A percentile compares a stretch with the other conserved stretches of the same genome.
These are phyloP conservation scores for Coleophoma eucalyptorum DNA, from an alignment of 2,329 filamentous ascomycete species.

Conservation along the genomic window DNA sequence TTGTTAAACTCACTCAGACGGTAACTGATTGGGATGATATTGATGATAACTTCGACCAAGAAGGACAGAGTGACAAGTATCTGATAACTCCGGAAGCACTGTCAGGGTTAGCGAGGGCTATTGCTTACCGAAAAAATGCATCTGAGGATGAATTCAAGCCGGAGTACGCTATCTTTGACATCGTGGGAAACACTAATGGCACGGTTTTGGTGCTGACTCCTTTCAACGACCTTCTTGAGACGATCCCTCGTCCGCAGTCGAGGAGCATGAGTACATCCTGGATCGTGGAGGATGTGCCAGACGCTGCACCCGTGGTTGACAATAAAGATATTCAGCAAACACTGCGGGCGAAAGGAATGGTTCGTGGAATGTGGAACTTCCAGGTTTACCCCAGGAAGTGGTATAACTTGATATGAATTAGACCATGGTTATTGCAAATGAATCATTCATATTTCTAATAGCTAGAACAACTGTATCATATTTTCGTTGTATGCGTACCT, in stretches of 20 bases:
- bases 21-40: background rate
- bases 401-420: background rate
- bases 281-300: background rate
- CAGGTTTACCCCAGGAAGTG: background rate
- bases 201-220: constrained; percentile 1
- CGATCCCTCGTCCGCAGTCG: background rate
- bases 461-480: too few relatives aligned
- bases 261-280: background rate
- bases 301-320: background rate
- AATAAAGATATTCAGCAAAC: background rate
- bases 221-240: background rate
- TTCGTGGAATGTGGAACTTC: background rate
- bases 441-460: too few relatives aligned
- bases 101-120: background rate
- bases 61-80: background rate
- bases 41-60: background rate
- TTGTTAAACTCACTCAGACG: background rate
- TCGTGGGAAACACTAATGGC: background rate
- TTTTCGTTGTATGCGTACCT: too few relatives aligned
- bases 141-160: background rate
- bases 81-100: background rate
- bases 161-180: background rate
- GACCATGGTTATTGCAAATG: too few relatives aligned
- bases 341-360: background rate
- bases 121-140: background rate